Base-by-base conservation (phyloP, 83 land plant genomes). In the Picea mariana region DNA sequence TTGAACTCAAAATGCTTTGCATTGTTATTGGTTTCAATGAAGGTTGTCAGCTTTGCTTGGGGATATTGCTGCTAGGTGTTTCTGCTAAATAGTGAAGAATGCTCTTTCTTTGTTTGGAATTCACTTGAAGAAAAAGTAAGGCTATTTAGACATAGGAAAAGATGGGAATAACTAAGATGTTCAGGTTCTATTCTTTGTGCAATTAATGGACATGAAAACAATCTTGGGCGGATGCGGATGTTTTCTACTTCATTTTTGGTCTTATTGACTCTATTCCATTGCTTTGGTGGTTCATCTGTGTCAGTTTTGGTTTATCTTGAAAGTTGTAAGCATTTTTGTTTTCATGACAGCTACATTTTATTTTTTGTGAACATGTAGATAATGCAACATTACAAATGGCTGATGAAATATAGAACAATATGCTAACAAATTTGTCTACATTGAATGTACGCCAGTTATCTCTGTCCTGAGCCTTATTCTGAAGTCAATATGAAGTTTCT, bases 401-500 rank as follows among this genome's bases (percentile, higher is more conserved):
- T 23, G 27, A 49, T 52, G 11, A 49, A 23, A 16, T 75, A 24
- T 75, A 11, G 59, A 52, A 21, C 24, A 49, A 49, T n/a, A 9
- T 75, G 27, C 78, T 75, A 75, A 75, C 60, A 75, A 49, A 52
- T 52, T 24, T 75, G 12, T 75, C 23, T 52, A 21, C n/a, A 23
- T 31, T 75, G 61, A 75, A 75, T 52, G 2, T 52, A 52, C 24
- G 61, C 60, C 24, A 75, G 78, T 52, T 75, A 75, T 75, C 78
- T 75, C 55, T 52, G 61, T 21, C 78, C 52, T 9, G 78, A 59
- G 61, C 18, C 78, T 47, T 75, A 52, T 52, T 61, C 78, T 23
- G 78, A 75, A 75, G 34, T 75, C 23, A 47, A 75, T 59, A 47
- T 75, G 59, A 59, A 75, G 78, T 75, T 75, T 75, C 61, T 75